Conservation (phyloP, 768 basidiomycete species). For the Leccinum subtestaceum region DNA sequence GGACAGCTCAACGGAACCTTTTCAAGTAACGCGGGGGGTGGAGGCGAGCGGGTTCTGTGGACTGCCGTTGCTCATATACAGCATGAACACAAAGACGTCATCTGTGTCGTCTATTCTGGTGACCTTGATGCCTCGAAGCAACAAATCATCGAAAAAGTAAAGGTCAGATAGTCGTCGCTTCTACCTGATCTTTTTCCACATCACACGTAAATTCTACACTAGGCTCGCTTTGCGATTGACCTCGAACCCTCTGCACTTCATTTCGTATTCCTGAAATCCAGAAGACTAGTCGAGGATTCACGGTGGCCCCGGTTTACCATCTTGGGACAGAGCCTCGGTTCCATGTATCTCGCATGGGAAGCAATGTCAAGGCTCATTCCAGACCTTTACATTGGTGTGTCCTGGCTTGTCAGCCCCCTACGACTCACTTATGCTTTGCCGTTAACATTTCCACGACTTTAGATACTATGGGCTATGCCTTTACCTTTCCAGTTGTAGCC, state of each 20-base stretch:
- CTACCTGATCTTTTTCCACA: neutral
- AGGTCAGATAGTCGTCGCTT: slow-evolving; percentile 43
- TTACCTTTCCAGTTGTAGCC: slow-evolving; percentile 79
- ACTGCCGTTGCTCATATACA: slow-evolving; percentile 81
- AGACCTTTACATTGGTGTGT: slow-evolving; percentile 85
- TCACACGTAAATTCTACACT: neutral
- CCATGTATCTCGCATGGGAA: slow-evolving; percentile 79
- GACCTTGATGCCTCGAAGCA: slow-evolving; percentile 79
- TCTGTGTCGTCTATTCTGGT: slow-evolving; percentile 87
- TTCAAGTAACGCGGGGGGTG: slow-evolving; percentile 89
- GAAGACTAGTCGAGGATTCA: slow-evolving; percentile 73
- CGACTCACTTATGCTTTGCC: neutral
- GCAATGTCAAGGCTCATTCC: slow-evolving; percentile 78
- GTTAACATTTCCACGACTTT: slow-evolving; percentile 2
- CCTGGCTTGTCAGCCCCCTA: neutral
- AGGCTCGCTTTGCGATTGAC: slow-evolving; percentile 81
- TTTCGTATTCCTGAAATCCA: slow-evolving; percentile 76
- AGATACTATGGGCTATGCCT: slow-evolving; percentile 99
- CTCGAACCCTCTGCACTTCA: slow-evolving; percentile 64
- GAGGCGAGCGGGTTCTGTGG: slow-evolving; percentile 96
- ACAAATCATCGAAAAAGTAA: slow-evolving; percentile 75
- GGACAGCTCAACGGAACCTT: slow-evolving; percentile 34
- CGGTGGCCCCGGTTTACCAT: slow-evolving; percentile 92
- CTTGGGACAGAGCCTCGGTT: slow-evolving; percentile 87
- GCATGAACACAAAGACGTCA: slow-evolving; percentile 54